Conservation (phyloP, 2,329 filamentous ascomycete species). For the Xylaria sp. region DNA sequence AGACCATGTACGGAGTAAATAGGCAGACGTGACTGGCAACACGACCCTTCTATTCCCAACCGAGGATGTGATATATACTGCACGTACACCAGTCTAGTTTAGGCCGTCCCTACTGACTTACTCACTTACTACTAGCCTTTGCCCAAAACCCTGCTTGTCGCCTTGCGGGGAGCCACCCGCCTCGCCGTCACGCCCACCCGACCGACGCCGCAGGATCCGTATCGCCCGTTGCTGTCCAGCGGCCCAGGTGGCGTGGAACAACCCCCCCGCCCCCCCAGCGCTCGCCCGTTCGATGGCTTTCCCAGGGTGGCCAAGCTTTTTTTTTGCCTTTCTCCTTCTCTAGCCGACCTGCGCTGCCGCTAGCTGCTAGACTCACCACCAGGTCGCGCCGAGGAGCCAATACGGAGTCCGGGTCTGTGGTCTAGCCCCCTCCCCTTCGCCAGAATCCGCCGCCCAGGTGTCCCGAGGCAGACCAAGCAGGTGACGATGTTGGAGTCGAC, state of each 20-base stretch:
- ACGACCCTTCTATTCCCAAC: conserved; percentile 1
- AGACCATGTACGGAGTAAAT: background rate
- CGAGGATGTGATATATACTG: background rate
- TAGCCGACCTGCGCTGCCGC: background rate
- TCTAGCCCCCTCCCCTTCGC: conserved; percentile 1
- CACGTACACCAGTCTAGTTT: background rate
- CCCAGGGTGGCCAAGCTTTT: background rate
- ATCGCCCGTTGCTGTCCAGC: background rate
- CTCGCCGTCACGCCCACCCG: background rate
- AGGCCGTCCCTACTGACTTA: too few species aligned
- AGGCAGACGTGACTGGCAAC: background rate
- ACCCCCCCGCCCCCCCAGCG: background rate
- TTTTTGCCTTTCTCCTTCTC: background rate
- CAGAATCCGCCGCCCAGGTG: background rate
- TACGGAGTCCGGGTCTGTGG: conserved; percentile 11
- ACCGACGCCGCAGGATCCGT: conserved; percentile 8
- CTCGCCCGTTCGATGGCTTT: background rate
- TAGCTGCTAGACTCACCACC: conserved; percentile 4
- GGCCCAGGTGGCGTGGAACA: background rate
- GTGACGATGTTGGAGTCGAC: background rate
- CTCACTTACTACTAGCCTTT: too few species aligned
- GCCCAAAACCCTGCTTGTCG: too few species aligned
- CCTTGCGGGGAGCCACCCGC: background rate
- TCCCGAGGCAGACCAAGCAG: background rate
- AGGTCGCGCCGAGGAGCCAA: conserved; percentile 10